A percentile compares a stretch with the other conserved stretches of the same genome.
Evolutionary conservation across 768 basidiomycete genomes (phyloP).

Genomic region (Cubamyces lactineus): DNA sequence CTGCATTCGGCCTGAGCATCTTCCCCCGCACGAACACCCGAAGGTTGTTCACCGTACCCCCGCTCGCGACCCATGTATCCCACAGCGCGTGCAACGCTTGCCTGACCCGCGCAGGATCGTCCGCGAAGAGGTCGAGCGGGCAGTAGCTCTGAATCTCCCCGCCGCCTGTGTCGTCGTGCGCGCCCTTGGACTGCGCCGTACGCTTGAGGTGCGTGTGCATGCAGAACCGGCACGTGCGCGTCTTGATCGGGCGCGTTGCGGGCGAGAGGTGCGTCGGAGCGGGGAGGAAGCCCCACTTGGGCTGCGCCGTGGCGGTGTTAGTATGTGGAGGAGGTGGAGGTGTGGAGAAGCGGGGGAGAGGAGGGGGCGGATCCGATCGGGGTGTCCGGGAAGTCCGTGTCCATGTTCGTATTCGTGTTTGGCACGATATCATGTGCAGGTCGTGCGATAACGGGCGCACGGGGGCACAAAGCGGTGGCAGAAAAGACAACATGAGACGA

Average conservation of each 20-base stretch:
- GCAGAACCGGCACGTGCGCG: slow-evolving; percentile 82
- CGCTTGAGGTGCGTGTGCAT: slow-evolving; percentile 68
- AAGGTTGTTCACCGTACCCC: slow-evolving; percentile 79
- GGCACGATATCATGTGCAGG: too few species aligned
- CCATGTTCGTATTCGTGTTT: too few species aligned
- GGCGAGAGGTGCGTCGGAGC: slow-evolving; percentile 59
- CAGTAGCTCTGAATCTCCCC: slow-evolving; percentile 57
- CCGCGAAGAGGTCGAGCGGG: slow-evolving; percentile 89
- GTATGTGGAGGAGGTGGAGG: neutral
- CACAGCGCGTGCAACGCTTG: slow-evolving; percentile 72
- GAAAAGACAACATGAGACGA: too few species aligned
- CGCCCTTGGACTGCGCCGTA: slow-evolving; percentile 35
- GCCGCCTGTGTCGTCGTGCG: slow-evolving; percentile 36
- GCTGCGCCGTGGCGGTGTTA: slow-evolving; percentile 48
- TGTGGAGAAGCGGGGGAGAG: neutral
- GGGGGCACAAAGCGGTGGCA: too few species aligned
- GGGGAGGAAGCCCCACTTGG: slow-evolving; percentile 97
- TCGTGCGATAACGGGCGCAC: too few species aligned
- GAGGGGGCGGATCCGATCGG: neutral
- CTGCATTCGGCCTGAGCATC: slow-evolving; percentile 58
- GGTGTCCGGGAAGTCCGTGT: too few species aligned
- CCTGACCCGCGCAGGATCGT: slow-evolving; percentile 58
- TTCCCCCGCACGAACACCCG: slow-evolving; percentile 75
- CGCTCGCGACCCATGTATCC: slow-evolving; percentile 67
- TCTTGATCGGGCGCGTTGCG: slow-evolving; percentile 61